phyloP scores from a whole-genome alignment of 2,329 filamentous ascomycete genomes.

The Xylariales sp. region DNA sequence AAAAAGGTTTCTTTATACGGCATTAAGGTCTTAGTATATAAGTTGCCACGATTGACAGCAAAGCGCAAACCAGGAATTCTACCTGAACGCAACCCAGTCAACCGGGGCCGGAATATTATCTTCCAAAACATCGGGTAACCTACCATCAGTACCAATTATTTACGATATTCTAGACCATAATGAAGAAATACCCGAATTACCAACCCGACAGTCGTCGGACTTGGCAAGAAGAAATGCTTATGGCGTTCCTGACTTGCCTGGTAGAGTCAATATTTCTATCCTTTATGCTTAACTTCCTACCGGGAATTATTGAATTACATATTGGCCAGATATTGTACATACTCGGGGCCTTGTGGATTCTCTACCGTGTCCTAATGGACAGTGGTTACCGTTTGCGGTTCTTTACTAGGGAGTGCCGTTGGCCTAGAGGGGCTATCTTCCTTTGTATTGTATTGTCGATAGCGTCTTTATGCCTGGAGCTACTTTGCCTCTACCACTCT shows the following conservation, averaged over 20 bases:
- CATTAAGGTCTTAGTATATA: constrained; percentile 16
- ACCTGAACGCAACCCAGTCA: background rate
- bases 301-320: too few species aligned
- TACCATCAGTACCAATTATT: background rate
- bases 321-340: background rate
- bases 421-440: background rate
- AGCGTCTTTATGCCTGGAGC: constrained; percentile 3
- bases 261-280: too few species aligned
- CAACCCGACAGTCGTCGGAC: too few species aligned
- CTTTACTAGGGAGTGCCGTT: background rate
- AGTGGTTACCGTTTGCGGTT: constrained; percentile 4
- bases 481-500: background rate
- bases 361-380: background rate
- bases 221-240: too few species aligned
- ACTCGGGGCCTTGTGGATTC: background rate
- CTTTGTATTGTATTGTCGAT: background rate
- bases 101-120: background rate
- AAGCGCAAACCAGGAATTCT: background rate
- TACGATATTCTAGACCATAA: too few species aligned
- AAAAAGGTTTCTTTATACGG: constrained; percentile 1
- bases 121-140: background rate
- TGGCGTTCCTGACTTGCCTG: too few species aligned
- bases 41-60: background rate
- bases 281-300: too few species aligned
- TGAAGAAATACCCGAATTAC: too few species aligned